Evolutionary conservation across 2,329 filamentous ascomycete genomes (phyloP), one percentile per base, ranked within the genome.

Genomic region (Beauveria sp.): DNA sequence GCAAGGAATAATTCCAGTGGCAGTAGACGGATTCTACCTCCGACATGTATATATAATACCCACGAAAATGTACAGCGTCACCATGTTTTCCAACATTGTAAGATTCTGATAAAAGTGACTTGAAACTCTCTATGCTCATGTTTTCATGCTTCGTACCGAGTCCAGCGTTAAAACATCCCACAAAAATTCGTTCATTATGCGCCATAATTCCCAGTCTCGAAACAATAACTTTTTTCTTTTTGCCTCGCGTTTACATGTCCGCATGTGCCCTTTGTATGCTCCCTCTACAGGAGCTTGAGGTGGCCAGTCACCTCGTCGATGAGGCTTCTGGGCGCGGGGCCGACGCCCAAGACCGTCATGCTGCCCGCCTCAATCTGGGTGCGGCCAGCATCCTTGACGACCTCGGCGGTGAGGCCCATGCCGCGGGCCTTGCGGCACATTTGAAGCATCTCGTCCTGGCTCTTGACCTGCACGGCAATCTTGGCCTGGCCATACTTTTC

Each of bases 341-440:
- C 87, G 58, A 93, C 86, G 1, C 95, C 95, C 57, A 99, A 78
- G 47, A 99, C 95, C 0, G 95, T 99, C 73, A 91, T 83, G 73
- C 92, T 97, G 20, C 95, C 93, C 49, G 89, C 87, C 58, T 92
- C 93, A 74, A 99, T 98, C 83, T 99, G 95, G 51, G 95, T 99
- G 64, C 95, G 85, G 16, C 95, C 95, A n/a, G 95, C 95, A 76
- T 99, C 95, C 70, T 90, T 87, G 66, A 99, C 93, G 58, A 96
- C 86, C 73, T 93, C 89, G 58, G 93, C 91, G 63, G 91, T 93
- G 63, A 99, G 75, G 1, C 95, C 93, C 62, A 97, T 73, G 71
- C 87, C 91, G 65, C 91, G 82, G 3, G 95, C 95, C 73, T 88
- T 86, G 59, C 87, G 89, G 76, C 93, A 88, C 67, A 89, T 75